A percentile compares a stretch with the other conserved stretches of the same genome.
Evolutionary conservation across 441 rosid genomes (phyloP).

Genomic region (Erodium moschatum): DNA sequence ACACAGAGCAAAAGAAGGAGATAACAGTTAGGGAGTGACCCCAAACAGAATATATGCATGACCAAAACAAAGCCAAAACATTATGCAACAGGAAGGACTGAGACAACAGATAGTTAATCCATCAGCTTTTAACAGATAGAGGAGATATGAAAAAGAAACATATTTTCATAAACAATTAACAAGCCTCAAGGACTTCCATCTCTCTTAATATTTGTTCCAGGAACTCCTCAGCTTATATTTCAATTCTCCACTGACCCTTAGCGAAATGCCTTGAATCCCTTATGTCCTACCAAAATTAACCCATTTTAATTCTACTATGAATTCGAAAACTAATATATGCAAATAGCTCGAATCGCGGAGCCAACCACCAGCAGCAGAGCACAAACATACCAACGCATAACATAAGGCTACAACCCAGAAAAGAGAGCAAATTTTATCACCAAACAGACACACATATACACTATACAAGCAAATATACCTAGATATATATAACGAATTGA

Average conservation of each 20-base stretch:
- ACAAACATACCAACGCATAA: background rate
- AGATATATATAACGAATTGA: background rate
- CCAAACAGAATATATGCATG: constrained; percentile 7
- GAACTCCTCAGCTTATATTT: background rate
- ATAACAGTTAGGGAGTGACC: constrained; percentile 13
- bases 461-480: background rate
- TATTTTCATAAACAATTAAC: background rate
- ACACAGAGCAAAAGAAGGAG: constrained; percentile 21
- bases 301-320: background rate
- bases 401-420: background rate
- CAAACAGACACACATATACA: background rate
- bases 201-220: background rate
- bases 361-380: background rate
- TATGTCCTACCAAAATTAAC: background rate
- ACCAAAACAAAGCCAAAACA: too few relatives aligned
- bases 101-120: background rate
- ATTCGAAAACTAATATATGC: background rate
- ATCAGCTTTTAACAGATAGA: background rate
- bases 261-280: background rate
- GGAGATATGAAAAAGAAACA: constrained; percentile 2
- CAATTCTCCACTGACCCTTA: background rate
- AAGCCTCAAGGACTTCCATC: background rate
- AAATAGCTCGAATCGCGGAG: background rate
- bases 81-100: background rate
- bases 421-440: background rate